Base-by-base conservation (phyloP, 768 basidiomycete genomes). In the Boletus pseudopeckii region DNA sequence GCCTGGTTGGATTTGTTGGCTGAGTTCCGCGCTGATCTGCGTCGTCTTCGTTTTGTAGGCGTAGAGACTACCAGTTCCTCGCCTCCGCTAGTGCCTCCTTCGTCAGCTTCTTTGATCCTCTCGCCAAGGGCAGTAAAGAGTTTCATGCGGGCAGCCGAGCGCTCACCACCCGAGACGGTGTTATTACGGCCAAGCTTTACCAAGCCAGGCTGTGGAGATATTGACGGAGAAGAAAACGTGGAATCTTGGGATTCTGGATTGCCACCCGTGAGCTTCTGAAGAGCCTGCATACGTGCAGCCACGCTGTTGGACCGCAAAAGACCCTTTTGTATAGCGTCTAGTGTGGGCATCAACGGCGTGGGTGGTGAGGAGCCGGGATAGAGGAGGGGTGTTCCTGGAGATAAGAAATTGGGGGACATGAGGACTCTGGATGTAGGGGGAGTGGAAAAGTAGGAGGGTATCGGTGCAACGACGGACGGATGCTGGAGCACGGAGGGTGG, bases 261-360 rank as follows among this genome's bases (percentile, higher is more conserved):
- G 26, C 85, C 87, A 38, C 90, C 88, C 1, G 88, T 92, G 51
- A 97, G 75, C 67, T 92, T 94, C 53, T 72, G 84, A 82, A 96
- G 83, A 5, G 92, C 92, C 64, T 86, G 80, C 47, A 85, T 80
- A 48, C 87, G 80, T 20, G 88, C 89, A n/a, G 90, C 78, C 11
- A 83, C 90, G 64, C 93, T 95, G 67, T 95, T 94, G 2, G 94
- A 95, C 18, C 94, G 85, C 64, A 90, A 85, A 3, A 97, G 80
- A 15, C 87, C 86, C 63, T 77, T 82, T 65, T 86, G 85, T 36
- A 95, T 73, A 20, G 86, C 88, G 62, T 91, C 88, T 7, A 96
- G 76, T 4, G 89, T 82, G 0, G 91, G 91, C 34, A 88, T 70
- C 62, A 83, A 68, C 17, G 88, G 86, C 1, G 63, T 58, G 3